phyloP scores from a whole-genome alignment of 78 protist genomes.

The Monosiga brevicollis region DNA sequence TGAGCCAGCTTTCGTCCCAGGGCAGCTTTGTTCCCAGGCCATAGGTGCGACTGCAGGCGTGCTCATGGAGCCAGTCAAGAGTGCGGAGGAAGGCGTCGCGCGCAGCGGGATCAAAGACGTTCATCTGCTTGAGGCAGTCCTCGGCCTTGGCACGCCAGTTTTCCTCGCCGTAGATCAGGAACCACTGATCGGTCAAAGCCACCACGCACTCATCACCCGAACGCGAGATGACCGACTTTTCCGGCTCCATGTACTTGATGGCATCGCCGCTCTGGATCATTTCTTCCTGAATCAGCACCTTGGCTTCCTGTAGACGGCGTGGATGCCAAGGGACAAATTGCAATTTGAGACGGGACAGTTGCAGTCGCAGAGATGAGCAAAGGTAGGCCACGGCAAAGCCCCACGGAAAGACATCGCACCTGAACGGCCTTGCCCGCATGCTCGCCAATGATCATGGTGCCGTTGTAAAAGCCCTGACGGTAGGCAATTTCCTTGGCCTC shows the following conservation, averaged over 20 bases:
- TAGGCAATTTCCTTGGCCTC: conserved; percentile 86
- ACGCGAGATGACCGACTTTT: conserved; percentile 83
- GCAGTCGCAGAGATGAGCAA: neutral
- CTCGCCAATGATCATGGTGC: conserved; percentile 76
- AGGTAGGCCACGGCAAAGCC: neutral
- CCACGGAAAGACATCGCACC: neutral
- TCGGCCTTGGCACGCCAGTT: conserved; percentile 68
- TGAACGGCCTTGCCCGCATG: conserved; percentile 46
- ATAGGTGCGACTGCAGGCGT: conserved; percentile 97
- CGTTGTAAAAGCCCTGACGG: conserved; percentile 63
- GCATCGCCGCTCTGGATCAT: conserved; percentile 64
- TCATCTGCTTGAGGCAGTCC: conserved; percentile 14
- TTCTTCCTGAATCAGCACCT: conserved; percentile 40
- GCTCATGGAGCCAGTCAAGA: conserved; percentile 66
- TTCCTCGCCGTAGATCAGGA: conserved; percentile 90
- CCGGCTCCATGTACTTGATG: conserved; percentile 89
- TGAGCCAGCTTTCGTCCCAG: conserved; percentile 76
- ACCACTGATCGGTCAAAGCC: conserved; percentile 96
- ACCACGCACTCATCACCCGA: conserved; percentile 97
- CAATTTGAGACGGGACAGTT: too few relatives aligned
- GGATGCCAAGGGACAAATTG: too few relatives aligned
- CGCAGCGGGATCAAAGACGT: conserved; percentile 37
- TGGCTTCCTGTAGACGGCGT: conserved; percentile 85
- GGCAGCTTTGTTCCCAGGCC: conserved; percentile 98
- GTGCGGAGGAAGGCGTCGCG: conserved; percentile 34